Evolutionary conservation across 2,329 filamentous ascomycete genomes (phyloP), one percentile per base, ranked within the genome.

Genomic region (Esteya vermicola): DNA sequence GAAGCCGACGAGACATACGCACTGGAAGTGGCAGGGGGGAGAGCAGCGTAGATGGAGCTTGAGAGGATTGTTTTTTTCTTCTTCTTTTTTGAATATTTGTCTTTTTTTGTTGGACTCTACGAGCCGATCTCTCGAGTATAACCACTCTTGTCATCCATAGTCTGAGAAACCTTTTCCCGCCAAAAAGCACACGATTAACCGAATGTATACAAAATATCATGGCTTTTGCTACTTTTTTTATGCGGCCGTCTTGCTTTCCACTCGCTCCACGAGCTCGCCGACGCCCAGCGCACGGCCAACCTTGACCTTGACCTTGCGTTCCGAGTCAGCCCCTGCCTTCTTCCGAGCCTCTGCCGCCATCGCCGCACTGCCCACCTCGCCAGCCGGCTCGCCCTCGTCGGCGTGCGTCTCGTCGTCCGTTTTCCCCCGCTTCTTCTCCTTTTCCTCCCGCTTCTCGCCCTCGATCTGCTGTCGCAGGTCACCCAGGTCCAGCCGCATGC

Each of bases 401-500:
- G 54, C 7, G 18, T 28, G 23, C 6, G 12, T 30, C 13, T 30
- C 32, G 23, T 16, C n/a, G 27, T 18, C 36, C 2, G 6, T 9
- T 4, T 37, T 16, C n/a, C 16, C 34, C 20, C 20, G 9, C 27
- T 32, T 18, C 7, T 59, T 61, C 46, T 62, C 61, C 41, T 59
- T 61, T 44, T 68, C 57, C 39, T 64, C 53, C 54, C 63, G 61
- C n/a, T 59, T 61, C 46, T 61, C 62, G 42, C 59, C 61, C 45
- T 68, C 57, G 39, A 65, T 53, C 54, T 64, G 61, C 43, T 65
- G 62, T 45, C 65, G 59, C 55, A 82, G 68, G 48, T 69, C 65
- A 43, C 72, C 64, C 33, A 98, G 70, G 53, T 96, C 81, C 58
- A 94, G 82, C 47, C 78, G 79, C 91, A 98, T 98, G 55, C 78